Conservation (phyloP, 257 asterid genomes). For the Solanum chilense region DNA sequence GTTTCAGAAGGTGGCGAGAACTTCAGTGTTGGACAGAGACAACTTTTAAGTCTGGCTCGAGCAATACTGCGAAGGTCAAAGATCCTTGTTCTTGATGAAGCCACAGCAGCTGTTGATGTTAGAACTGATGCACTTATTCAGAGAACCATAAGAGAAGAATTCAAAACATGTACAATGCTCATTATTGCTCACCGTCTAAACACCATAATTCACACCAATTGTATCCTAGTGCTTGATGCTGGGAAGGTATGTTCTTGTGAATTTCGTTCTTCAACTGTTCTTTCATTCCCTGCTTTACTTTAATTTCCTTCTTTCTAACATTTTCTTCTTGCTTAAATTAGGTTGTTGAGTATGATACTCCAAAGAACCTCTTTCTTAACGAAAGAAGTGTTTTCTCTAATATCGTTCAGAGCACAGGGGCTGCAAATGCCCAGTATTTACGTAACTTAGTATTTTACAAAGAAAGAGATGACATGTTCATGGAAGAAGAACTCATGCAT, state of each 20-base stretch:
- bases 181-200: constrained; percentile 77
- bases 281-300: neutral
- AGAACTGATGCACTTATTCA: constrained; percentile 84
- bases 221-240: constrained; percentile 55
- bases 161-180: constrained; percentile 72
- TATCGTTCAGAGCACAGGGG: constrained; percentile 78
- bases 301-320: neutral
- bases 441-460: constrained; percentile 39
- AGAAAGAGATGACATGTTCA: constrained; percentile 2
- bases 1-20: constrained; percentile 85
- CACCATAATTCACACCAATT: constrained; percentile 65
- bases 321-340: constrained; percentile 4
- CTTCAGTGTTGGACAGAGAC: constrained; percentile 87
- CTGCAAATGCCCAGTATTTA: constrained; percentile 69
- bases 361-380: constrained; percentile 37
- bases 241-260: constrained; percentile 40
- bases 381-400: constrained; percentile 52
- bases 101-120: constrained; percentile 82
- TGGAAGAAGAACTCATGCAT: neutral
- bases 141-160: constrained; percentile 71
- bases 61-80: constrained; percentile 70
- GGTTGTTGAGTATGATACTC: constrained; percentile 60
- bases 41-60: constrained; percentile 70
- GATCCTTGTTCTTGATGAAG: constrained; percentile 86
- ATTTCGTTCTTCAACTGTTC: neutral